phyloP scores from a whole-genome alignment of 1,139 yeast genomes.

The Yamadazyma spencermartinsiae region DNA sequence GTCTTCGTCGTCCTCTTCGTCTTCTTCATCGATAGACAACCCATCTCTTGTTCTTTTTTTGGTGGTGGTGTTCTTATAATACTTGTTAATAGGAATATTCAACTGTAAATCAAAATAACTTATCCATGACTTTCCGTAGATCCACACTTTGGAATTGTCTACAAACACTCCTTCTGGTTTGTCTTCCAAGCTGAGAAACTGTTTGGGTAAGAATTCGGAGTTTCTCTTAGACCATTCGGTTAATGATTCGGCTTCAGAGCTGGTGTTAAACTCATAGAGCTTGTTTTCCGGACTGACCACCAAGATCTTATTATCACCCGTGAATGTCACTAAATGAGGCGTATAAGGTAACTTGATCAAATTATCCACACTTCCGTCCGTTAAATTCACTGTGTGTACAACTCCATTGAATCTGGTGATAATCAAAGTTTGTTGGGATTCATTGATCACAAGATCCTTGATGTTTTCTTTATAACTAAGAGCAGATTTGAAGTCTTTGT shows the following conservation, averaged over 20 bases:
- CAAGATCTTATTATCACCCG: conserved; percentile 52
- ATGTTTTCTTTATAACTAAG: conserved; percentile 44
- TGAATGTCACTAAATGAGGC: conserved; percentile 65
- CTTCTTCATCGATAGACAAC: conserved; percentile 43
- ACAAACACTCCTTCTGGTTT: conserved; percentile 74
- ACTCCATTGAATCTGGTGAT: conserved; percentile 57
- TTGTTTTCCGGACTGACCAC: conserved; percentile 75
- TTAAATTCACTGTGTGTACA: conserved; percentile 51
- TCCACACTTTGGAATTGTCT: conserved; percentile 56
- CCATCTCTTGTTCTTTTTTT: conserved; percentile 71
- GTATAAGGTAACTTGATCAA: conserved; percentile 34
- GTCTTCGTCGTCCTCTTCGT: conserved; percentile 26
- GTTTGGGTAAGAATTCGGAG: conserved; percentile 71
- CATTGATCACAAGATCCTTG: conserved; percentile 50
- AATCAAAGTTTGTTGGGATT: conserved; percentile 46
- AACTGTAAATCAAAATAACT: conserved; percentile 68
- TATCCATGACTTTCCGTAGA: conserved; percentile 88
- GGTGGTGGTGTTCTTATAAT: conserved; percentile 24
- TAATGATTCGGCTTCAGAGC: conserved; percentile 28
- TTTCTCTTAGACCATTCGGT: conserved; percentile 82
- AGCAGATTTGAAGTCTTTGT: conserved; percentile 23
- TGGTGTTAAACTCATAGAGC: conserved; percentile 58
- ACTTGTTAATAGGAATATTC: conserved; percentile 51
- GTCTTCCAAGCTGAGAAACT: conserved; percentile 59
- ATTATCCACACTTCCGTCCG: conserved; percentile 42